A percentile compares a stretch with the other conserved stretches of the same genome.
These are phyloP conservation scores for Pythium periplocum DNA, from an alignment of 352 stramenopile genomes.

Conservation along the genomic window DNA sequence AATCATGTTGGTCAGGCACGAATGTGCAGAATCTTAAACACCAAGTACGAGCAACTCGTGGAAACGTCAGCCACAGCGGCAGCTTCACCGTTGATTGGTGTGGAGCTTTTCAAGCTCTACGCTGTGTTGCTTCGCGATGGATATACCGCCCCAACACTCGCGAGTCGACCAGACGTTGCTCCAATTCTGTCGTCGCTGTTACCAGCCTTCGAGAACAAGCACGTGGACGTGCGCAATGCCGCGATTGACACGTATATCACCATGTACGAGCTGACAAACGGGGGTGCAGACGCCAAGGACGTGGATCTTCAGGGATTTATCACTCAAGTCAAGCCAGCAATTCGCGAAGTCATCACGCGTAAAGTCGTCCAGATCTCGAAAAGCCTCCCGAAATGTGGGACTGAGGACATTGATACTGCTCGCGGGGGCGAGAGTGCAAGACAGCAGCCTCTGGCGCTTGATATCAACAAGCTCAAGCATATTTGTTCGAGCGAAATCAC, in stretches of 20 bases:
- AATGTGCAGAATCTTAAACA: constrained; percentile 58
- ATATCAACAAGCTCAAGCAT: constrained; percentile 50
- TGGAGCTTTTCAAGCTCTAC: constrained; percentile 63
- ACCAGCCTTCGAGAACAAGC: constrained; percentile 71
- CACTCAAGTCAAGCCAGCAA: constrained; percentile 53
- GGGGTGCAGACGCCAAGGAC: constrained; percentile 20
- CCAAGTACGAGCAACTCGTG: constrained; percentile 45
- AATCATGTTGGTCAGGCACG: constrained; percentile 51
- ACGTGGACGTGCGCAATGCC: constrained; percentile 72
- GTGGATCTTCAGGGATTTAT: constrained; percentile 67
- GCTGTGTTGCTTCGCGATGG: constrained; percentile 44
- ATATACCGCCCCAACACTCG: neutral
- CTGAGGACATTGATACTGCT: constrained; percentile 6
- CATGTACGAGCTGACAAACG: constrained; percentile 71
- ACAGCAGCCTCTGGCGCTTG: constrained; percentile 44
- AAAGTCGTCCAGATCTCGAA: constrained; percentile 72
- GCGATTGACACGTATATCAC: constrained; percentile 59
- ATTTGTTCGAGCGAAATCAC: constrained; percentile 54
- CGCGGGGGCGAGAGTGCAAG: constrained; percentile 50
- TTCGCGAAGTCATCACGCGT: constrained; percentile 64
- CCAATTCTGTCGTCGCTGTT: constrained; percentile 44
- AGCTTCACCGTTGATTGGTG: constrained; percentile 43
- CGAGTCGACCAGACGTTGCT: constrained; percentile 21
- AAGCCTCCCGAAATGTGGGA: constrained; percentile 9
- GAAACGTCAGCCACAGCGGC: constrained; percentile 24